Conservation (phyloP, 2,329 filamentous ascomycete species). For the Xylariales sp. region DNA sequence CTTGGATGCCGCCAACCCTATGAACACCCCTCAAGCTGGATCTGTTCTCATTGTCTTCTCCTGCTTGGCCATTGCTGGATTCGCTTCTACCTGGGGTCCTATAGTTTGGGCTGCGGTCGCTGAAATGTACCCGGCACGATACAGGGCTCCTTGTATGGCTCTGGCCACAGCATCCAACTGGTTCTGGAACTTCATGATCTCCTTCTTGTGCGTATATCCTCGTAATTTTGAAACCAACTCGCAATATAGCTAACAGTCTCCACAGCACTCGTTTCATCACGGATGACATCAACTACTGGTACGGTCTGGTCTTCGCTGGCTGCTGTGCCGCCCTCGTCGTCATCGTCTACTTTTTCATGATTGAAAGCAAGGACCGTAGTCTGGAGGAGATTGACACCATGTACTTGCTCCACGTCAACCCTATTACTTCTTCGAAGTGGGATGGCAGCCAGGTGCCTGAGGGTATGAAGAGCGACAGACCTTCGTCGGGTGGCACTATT, state of each 20-base stretch:
- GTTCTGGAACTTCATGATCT: constrained; percentile 61
- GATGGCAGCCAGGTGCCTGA: constrained; percentile 22
- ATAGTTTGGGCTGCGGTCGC: constrained; percentile 63
- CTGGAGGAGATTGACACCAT: constrained; percentile 76
- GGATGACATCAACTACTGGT: constrained; percentile 63
- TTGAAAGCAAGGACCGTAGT: constrained; percentile 66
- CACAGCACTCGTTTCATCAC: constrained; percentile 64
- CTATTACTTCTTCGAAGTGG: constrained; percentile 39
- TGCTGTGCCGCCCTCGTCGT: constrained; percentile 59
- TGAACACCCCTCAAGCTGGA: constrained; percentile 44
- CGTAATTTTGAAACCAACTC: too few species aligned
- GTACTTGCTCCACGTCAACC: constrained; percentile 55
- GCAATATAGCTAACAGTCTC: too few species aligned
- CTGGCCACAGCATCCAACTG: constrained; percentile 56
- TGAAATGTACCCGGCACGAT: constrained; percentile 59
- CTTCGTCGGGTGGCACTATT: constrained; percentile 1
- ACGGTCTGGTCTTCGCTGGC: constrained; percentile 67
- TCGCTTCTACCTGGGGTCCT: constrained; percentile 67
- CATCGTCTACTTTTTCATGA: constrained; percentile 72
- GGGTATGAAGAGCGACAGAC: constrained; percentile 5
- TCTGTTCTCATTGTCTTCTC: constrained; percentile 63
- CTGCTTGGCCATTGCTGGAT: constrained; percentile 63
- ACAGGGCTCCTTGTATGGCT: constrained; percentile 50
- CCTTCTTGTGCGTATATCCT: constrained; percentile 41
- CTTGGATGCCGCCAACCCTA: constrained; percentile 35